A percentile compares a stretch with the other conserved stretches of the same genome.
Conservation (phyloP, 2,329 filamentous ascomycete species). For the Phaeomoniella chlamydospora region DNA sequence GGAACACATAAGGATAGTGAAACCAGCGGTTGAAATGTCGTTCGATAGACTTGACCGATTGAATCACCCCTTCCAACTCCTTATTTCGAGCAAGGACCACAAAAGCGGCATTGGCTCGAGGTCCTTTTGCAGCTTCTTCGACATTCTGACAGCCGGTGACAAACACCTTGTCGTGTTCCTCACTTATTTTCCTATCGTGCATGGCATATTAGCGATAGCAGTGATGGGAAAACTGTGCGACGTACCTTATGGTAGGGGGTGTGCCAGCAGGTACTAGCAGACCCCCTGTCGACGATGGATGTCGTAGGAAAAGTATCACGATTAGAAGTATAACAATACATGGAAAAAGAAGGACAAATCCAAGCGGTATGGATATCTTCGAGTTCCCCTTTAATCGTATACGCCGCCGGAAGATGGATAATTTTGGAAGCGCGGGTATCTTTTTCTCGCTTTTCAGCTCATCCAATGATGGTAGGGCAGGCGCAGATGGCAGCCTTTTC, state of each 20-base stretch:
- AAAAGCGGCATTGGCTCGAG: slow-evolving; percentile 85
- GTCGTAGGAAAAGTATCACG: slow-evolving; percentile 73
- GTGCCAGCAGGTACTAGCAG: slow-evolving; percentile 80
- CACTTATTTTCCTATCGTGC: slow-evolving; percentile 69
- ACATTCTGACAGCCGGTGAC: slow-evolving; percentile 72
- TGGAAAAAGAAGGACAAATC: slow-evolving; percentile 85
- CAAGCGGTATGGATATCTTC: slow-evolving; percentile 79
- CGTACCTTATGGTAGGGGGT: slow-evolving; percentile 78
- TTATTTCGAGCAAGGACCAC: slow-evolving; percentile 93
- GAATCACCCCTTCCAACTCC: slow-evolving; percentile 87
- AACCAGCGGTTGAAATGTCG: slow-evolving; percentile 99
- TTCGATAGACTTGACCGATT: slow-evolving; percentile 95
- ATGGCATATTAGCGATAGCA: slow-evolving; percentile 7
- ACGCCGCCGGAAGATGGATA: slow-evolving; percentile 74
- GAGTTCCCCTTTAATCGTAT: slow-evolving; percentile 86
- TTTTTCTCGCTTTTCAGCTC: slow-evolving; percentile 28
- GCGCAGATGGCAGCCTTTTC: slow-evolving; percentile 34
- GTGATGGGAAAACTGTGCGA: slow-evolving; percentile 7
- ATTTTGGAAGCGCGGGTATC: slow-evolving; percentile 28
- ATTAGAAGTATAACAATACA: slow-evolving; percentile 84
- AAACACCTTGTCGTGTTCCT: slow-evolving; percentile 95
- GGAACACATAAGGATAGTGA: slow-evolving; percentile 94
- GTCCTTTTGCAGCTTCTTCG: slow-evolving; percentile 56
- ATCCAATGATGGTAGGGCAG: slow-evolving; percentile 28
- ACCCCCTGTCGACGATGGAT: slow-evolving; percentile 67